phyloP scores from a whole-genome alignment of 768 basidiomycete genomes.

The Trametes sanguinea region DNA sequence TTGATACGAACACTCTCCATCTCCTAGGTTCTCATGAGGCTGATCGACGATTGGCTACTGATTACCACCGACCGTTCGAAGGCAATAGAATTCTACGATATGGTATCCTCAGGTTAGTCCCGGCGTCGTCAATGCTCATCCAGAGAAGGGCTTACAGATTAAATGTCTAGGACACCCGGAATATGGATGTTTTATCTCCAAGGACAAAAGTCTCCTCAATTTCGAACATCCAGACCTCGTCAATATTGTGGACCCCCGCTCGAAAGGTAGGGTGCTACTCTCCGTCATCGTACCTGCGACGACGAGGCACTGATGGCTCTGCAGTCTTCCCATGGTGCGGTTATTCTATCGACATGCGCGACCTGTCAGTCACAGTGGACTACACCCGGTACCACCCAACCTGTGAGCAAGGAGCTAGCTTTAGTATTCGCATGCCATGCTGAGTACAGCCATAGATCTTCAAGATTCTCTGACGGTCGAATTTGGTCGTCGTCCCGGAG shows the following conservation, averaged over 20 bases:
- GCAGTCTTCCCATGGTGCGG: conserved; percentile 96
- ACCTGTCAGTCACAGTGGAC: conserved; percentile 79
- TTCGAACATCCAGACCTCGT: conserved; percentile 65
- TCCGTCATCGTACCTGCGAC: too few relatives aligned
- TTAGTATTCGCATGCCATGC: not conserved
- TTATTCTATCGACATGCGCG: conserved; percentile 69
- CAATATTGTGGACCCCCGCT: conserved; percentile 52
- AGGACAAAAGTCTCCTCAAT: conserved; percentile 87
- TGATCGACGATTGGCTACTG: conserved; percentile 95
- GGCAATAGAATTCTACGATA: conserved; percentile 69
- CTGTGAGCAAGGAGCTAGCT: conserved; percentile 42
- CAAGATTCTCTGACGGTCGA: conserved; percentile 72
- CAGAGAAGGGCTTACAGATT: too few relatives aligned
- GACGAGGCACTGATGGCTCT: not conserved
- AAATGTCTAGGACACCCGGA: conserved; percentile 73
- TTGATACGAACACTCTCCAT: not conserved
- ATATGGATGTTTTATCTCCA: conserved; percentile 90
- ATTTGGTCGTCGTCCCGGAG: conserved; percentile 63
- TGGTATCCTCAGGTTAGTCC: conserved; percentile 68
- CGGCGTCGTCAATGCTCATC: not conserved
- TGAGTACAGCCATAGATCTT: conserved; percentile 45
- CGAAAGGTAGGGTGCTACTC: conserved; percentile 37
- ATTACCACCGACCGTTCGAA: conserved; percentile 65
- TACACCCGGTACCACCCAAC: conserved; percentile 66
- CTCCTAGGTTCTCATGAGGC: conserved; percentile 74